Conservation (phyloP, 2,329 filamentous ascomycete species). For the Erysiphe pulchra region DNA sequence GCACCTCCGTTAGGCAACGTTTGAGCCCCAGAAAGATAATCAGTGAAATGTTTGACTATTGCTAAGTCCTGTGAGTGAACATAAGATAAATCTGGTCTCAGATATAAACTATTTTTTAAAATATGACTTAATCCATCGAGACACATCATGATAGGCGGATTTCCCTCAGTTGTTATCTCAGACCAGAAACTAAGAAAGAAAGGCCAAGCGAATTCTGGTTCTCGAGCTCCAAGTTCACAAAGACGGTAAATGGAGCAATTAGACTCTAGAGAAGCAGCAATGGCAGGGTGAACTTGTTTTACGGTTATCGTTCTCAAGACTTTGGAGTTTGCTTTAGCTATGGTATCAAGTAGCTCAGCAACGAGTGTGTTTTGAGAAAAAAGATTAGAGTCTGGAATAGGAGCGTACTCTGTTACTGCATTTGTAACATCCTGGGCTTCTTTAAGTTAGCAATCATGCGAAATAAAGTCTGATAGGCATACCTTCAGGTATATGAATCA, state of each 20-base stretch:
- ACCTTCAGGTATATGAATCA: conserved; percentile 80
- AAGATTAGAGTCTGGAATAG: conserved; percentile 31
- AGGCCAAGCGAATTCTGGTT: conserved; percentile 54
- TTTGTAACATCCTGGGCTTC: conserved; percentile 58
- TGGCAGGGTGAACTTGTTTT: conserved; percentile 22
- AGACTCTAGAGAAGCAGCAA: conserved; percentile 31
- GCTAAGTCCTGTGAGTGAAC: conserved; percentile 74
- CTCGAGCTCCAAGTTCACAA: conserved; percentile 39
- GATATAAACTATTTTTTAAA: conserved; percentile 58
- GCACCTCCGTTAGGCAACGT: conserved; percentile 48
- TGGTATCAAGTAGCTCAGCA: conserved; percentile 45
- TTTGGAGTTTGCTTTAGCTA: conserved; percentile 42
- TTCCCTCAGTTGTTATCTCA: conserved; percentile 36
- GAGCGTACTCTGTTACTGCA: conserved; percentile 56
- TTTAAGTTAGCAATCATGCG: conserved; percentile 3
- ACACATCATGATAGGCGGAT: conserved; percentile 37
- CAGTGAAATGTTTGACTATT: conserved; percentile 49
- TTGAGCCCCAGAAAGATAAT: conserved; percentile 36
- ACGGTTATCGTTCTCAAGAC: conserved; percentile 30
- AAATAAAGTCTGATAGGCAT: conserved; percentile 10
- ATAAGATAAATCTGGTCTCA: conserved; percentile 37
- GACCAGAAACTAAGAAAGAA: conserved; percentile 60
- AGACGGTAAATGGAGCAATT: conserved; percentile 40
- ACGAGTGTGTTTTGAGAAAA: conserved; percentile 64
- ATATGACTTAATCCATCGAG: conserved; percentile 61